A percentile compares a stretch with the other conserved stretches of the same genome.
Conservation (phyloP, 495 filamentous ascomycete species). For the Aspergillus cavernicola region DNA sequence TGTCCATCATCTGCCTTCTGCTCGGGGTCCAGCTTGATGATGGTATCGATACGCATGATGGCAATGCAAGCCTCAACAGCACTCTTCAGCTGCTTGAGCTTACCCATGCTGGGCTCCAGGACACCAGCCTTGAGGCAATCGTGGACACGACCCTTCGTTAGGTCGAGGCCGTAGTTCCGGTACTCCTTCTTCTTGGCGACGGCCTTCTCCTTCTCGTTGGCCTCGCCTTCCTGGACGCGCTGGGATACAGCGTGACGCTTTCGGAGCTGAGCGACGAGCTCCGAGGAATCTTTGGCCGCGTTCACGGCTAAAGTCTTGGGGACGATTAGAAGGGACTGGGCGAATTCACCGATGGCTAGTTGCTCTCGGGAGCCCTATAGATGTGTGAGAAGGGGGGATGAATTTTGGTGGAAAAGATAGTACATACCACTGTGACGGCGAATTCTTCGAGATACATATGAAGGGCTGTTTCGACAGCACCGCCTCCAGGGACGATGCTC, state of each 20-base stretch:
- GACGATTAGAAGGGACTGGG: conserved; percentile 87
- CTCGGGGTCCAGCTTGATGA: conserved; percentile 98
- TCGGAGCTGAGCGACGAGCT: conserved; percentile 92
- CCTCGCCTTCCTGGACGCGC: conserved; percentile 76
- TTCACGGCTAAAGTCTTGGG: conserved; percentile 97
- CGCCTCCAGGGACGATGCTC: conserved; percentile 92
- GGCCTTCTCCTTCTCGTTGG: conserved; percentile 80
- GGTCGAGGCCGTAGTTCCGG: conserved; percentile 95
- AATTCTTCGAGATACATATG: conserved; percentile 99
- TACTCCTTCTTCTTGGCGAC: conserved; percentile 92
- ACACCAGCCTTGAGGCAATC: conserved; percentile 94
- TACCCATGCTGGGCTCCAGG: conserved; percentile 96
- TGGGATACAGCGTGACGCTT: conserved; percentile 93
- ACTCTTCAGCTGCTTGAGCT: conserved; percentile 96
- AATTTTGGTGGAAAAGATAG: not conserved
- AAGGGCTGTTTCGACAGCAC: conserved; percentile 96
- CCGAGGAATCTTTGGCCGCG: conserved; percentile 91
- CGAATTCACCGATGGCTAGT: conserved; percentile 96
- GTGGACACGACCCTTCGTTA: conserved; percentile 84
- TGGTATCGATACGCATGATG: conserved; percentile 98
- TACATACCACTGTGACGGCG: conserved; percentile 84
- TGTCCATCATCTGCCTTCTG: conserved; percentile 65
- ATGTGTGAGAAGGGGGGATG: conserved; percentile 15
- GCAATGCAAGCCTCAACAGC: conserved; percentile 98
- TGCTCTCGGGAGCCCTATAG: conserved; percentile 85